Evolutionary conservation across 139 green algal genomes (phyloP).

Genomic region (Asterochloris erici): DNA sequence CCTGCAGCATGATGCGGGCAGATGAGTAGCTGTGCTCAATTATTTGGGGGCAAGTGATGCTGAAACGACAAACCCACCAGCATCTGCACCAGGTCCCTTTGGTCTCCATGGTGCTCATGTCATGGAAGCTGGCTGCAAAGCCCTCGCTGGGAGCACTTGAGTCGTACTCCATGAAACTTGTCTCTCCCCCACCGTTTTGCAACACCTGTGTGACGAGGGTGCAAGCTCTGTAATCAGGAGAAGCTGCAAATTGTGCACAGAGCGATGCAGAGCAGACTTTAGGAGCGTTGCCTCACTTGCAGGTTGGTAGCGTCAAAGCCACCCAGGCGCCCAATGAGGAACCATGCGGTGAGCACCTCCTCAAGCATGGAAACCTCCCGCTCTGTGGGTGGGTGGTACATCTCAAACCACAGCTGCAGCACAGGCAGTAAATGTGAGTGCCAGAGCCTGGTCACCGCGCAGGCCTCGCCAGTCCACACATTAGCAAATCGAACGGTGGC

Average conservation of each 20-base stretch:
- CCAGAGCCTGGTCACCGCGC: background rate
- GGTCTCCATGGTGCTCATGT: constrained; percentile 62
- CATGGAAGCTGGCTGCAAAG: constrained; percentile 57
- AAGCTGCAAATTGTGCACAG: background rate
- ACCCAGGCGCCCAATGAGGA: constrained; percentile 82
- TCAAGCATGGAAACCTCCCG: constrained; percentile 58
- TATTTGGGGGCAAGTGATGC: background rate
- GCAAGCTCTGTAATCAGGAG: background rate
- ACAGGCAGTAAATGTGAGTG: background rate
- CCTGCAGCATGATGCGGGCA: constrained; percentile 29
- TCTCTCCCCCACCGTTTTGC: constrained; percentile 42
- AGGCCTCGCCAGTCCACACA: background rate
- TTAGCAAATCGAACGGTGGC: background rate
- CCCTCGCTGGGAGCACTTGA: constrained; percentile 15
- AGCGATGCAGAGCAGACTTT: background rate
- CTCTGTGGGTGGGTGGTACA: constrained; percentile 24
- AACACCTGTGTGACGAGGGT: constrained; percentile 32
- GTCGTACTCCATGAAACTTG: constrained; percentile 68
- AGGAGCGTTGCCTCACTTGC: constrained; percentile 46
- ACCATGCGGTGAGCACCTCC: constrained; percentile 75
- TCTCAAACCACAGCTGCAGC: constrained; percentile 55
- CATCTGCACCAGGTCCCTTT: constrained; percentile 41
- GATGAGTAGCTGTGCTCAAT: background rate
- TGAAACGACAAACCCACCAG: constrained; percentile 28
- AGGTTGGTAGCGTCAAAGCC: constrained; percentile 83